Base-by-base conservation (phyloP, 176 grass and related monocot genomes). In the Cenchrus americanus region DNA sequence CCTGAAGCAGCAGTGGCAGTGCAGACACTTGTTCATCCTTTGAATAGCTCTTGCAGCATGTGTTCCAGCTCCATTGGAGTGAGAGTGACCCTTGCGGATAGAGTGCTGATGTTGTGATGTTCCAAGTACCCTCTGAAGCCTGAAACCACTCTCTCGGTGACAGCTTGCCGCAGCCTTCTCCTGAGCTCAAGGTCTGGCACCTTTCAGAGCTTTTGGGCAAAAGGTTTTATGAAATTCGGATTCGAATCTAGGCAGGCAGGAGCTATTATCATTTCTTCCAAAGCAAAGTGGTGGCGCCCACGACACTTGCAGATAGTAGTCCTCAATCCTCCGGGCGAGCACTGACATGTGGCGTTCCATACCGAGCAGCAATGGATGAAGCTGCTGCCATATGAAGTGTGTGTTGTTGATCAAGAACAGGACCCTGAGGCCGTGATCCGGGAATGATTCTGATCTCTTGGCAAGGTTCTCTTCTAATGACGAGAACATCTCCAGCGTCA, bases 381-480 rank as follows among this genome's bases (percentile, higher is more conserved):
- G 58, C 7, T 47, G 2, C 13, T 47, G 57, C 7, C 26, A 14
- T 1, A 78, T 27, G 14, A 11, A 78, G 41, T 62, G 1, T 7
- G 10, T 27, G 27, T 63, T 78, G 22, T 78, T 78, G 41, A 63
- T 62, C 75, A 78, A 48, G 41, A 62, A 78, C 5, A 78, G 57
- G 8, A 48, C 46, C 57, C 14, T 27, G 41, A 47, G 58, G 1
- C 75, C 11, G 7, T 46, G 13, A 17, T 62, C 41, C 3, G 0
- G 14, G 14, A 78, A 78, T 0, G 1, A 69, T 7, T 2, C 7
- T 6, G 18, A n/a, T 0, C 4, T 8, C 0, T 4, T 27, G 14
- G 8, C 24, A 62, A 46, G 55, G 0, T 5, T 17, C 5, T 9
- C 41, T 42, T 77, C 55, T 1, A 62, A 12, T 23, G 55, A 46